phyloP scores from a whole-genome alignment of 768 basidiomycete species.

The Pleurotus ostreatus region DNA sequence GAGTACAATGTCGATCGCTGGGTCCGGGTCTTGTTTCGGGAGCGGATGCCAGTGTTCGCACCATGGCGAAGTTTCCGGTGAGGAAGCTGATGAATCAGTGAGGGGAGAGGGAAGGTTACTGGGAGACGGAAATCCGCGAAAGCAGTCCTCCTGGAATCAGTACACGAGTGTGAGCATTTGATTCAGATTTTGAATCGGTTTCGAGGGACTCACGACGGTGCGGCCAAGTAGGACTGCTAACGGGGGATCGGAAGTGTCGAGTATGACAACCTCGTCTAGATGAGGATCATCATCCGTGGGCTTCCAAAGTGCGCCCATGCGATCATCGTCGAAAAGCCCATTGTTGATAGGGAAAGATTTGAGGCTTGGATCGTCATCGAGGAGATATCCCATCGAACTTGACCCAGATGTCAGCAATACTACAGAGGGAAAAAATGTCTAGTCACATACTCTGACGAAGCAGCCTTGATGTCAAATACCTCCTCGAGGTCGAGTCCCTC shows the following conservation, averaged over 20 bases:
- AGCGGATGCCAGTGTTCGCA: slow-evolving; percentile 7
- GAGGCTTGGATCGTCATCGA: slow-evolving; percentile 5
- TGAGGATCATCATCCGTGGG: not conserved
- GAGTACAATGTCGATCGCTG: slow-evolving; percentile 3
- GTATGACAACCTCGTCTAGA: not conserved
- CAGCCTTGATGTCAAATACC: slow-evolving; percentile 5
- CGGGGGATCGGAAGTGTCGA: slow-evolving; percentile 1
- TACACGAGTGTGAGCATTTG: not conserved
- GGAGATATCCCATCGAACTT: not conserved
- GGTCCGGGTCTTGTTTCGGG: slow-evolving; percentile 6
- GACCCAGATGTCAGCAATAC: too few species aligned
- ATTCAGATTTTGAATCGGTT: too few species aligned
- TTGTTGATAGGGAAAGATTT: slow-evolving; percentile 5
- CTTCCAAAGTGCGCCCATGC: slow-evolving; percentile 4
- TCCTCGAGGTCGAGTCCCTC: not conserved
- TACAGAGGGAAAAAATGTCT: not conserved
- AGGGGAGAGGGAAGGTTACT: slow-evolving; percentile 1
- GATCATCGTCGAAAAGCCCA: slow-evolving; percentile 5
- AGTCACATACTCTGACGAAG: slow-evolving; percentile 1
- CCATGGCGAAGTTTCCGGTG: slow-evolving; percentile 2
- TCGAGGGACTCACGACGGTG: not conserved
- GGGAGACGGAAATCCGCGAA: slow-evolving; percentile 5
- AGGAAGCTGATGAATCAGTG: not conserved
- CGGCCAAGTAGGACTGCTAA: not conserved
- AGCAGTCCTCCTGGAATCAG: slow-evolving; percentile 1